Base-by-base conservation (phyloP, 257 asterid species). In the Solanum pinnatisectum region DNA sequence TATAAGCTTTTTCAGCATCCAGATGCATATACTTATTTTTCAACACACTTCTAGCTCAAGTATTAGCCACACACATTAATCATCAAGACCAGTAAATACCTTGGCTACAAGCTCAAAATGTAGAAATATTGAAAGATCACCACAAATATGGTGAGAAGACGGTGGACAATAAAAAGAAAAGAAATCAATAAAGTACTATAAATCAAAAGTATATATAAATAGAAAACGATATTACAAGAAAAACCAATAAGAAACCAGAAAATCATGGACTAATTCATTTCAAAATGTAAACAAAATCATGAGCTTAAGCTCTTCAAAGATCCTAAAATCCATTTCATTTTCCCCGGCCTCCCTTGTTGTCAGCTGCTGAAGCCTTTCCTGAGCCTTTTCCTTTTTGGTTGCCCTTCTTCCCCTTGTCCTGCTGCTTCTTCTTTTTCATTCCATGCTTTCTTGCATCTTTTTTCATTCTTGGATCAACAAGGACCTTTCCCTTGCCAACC, bases 401-500 rank as follows among this genome's bases (percentile, higher is more conserved):
- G 60, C 97, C 96, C 88, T 92, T 93, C 88, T 92, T 92, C 23
- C 94, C 98, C 88, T 93, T 93, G n/a, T 91, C 92, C 79, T 90
- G 87, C 84, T 92, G 91, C 22, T 92, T 91, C 73, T 90, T 85
- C 89, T 93, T 93, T 86, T 90, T 89, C 93, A 86, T 91, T 56
- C 95, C 95, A 63, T 84, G 91, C 86, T 92, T 90, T 88, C 99
- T 93, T 2, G 92, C 88, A 84, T 97, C 99, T 90, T 92, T 93
- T 84, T 97, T 97, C 99, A 97, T 97, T 49, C 99, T 88, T 39
- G 91, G 89, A 92, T 97, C 99, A 5, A 97, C 99, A 10, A 97
- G 92, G 9, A 94, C 95, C 56, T 97, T 96, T n/a, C 99, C 99
- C 87, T 96, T 95, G 18, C 96, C 95, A 14, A 92, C 88, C 94